Conservation (phyloP, 2,329 filamentous ascomycete genomes). For the Fusarium denticulatum region DNA sequence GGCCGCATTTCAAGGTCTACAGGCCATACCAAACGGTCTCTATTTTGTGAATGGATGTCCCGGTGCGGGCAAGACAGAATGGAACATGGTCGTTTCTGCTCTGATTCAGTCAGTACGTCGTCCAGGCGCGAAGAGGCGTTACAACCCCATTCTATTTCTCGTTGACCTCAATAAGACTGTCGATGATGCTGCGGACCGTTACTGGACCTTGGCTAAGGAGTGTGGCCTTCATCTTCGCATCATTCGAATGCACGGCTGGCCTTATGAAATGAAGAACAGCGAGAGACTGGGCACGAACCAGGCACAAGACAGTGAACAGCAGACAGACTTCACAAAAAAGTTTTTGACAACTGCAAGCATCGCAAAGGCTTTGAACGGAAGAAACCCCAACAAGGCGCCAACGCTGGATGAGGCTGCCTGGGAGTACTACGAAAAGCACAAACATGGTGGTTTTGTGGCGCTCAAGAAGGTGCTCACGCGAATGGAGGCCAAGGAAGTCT, state of each 20-base stretch:
- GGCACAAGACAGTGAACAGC: background rate
- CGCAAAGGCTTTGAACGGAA: conserved; percentile 18
- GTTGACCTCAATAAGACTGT: conserved; percentile 60
- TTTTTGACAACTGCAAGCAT: conserved; percentile 47
- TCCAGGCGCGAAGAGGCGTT: conserved; percentile 30
- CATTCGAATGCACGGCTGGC: conserved; percentile 55
- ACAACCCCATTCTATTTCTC: conserved; percentile 54
- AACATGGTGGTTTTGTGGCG: conserved; percentile 45
- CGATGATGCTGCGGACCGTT: conserved; percentile 56
- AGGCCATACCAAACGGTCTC: conserved; percentile 53
- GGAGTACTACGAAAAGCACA: conserved; percentile 50
- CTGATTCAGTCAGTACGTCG: conserved; percentile 49
- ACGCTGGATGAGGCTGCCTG: conserved; percentile 57
- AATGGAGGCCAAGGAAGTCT: conserved; percentile 43
- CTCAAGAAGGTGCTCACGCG: conserved; percentile 51
- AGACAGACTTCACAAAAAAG: conserved; percentile 49
- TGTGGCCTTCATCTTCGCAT: conserved; percentile 49
- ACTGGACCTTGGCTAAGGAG: conserved; percentile 50
- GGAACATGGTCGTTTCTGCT: conserved; percentile 55
- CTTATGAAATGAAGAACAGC: conserved; percentile 49
- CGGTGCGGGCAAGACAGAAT: conserved; percentile 59
- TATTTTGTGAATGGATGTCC: conserved; percentile 59
- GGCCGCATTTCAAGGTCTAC: conserved; percentile 48
- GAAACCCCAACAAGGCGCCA: conserved; percentile 45
- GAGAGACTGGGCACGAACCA: conserved; percentile 40